Evolutionary conservation across 768 basidiomycete species (phyloP), one percentile per base, ranked within the genome.

Genomic region (Boletellus ananas): DNA sequence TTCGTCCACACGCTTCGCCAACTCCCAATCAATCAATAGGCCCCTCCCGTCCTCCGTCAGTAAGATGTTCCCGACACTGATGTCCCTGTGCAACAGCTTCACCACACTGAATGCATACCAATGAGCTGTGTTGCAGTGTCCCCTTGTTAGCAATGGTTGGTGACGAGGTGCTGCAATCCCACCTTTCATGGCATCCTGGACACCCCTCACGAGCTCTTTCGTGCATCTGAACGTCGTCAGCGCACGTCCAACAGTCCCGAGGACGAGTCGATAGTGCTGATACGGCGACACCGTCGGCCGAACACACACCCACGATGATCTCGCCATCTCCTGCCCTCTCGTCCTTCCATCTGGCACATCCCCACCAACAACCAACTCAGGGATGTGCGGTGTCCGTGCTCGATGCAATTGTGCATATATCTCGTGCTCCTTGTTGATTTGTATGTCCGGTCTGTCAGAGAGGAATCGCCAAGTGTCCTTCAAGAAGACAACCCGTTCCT

Each of bases 81-180:
- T 54, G 20, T 67, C 66, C 4, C 63, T 52, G 42, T 69, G 65
- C 20, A 66, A 48, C 17, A 61, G 40, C 13, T 34, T 43, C 9
- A 52, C 46, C 4, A 45, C 36, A 2, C 43, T 43, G 34, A 45
- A 64, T 11, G 63, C 64, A 11, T 56, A 52, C 35, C 51, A 17
- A 17, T 66, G 63, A 16, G 59, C 66, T 66, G n/a, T 12, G 10
- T 2, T 10, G n/a, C n/a, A n/a, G n/a, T n/a, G n/a, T 34, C 1
- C 27, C 10, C 3, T 12, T 3, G 38, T 39, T 10, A 39, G 31
- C 29, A 3, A 11, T 29, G 29, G 4, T 7, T 8, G 29, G 29
- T 29, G 29, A 8, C 2, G 2, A n/a, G 6, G 6, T 16, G 11
- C 1, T 25, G 2, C 7, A 29, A 25, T 5, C 31, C 0, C 11